phyloP scores from a whole-genome alignment of 78 protist species.

The Corallochytrium limacisporum region DNA sequence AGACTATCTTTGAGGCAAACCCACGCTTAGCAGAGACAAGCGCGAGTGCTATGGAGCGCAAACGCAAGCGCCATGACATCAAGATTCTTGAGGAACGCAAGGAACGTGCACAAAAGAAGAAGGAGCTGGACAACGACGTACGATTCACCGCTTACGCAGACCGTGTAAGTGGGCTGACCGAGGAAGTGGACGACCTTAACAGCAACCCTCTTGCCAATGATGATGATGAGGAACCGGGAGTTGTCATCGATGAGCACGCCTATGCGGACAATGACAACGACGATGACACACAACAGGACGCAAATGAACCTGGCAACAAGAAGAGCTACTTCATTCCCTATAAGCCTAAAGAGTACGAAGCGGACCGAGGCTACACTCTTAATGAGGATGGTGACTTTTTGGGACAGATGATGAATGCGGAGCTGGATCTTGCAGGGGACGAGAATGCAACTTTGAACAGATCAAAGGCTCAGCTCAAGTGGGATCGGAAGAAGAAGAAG shows the following conservation, averaged over 20 bases:
- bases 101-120: background rate
- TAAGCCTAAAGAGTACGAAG: constrained; percentile 10
- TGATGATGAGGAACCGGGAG: background rate
- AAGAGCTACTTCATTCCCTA: constrained; percentile 24
- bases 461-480: background rate
- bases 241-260: background rate
- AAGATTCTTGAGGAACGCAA: background rate
- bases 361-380: no score
- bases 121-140: background rate
- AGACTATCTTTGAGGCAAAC: constrained; percentile 43
- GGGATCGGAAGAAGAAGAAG: constrained; percentile 56
- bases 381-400: constrained; percentile 20
- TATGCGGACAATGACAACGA: background rate
- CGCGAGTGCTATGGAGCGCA: background rate
- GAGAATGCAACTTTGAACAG: constrained; percentile 5
- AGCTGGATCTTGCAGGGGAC: constrained; percentile 16
- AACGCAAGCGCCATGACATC: background rate
- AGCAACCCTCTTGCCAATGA: background rate
- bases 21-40: constrained; percentile 5
- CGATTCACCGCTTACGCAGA: background rate
- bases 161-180: background rate
- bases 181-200: background rate
- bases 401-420: constrained; percentile 5
- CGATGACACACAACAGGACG: background rate
- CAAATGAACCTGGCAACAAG: constrained; percentile 16